Evolutionary conservation across 345 rosid genomes (phyloP).

Genomic region (Aquilaria malaccensis): DNA sequence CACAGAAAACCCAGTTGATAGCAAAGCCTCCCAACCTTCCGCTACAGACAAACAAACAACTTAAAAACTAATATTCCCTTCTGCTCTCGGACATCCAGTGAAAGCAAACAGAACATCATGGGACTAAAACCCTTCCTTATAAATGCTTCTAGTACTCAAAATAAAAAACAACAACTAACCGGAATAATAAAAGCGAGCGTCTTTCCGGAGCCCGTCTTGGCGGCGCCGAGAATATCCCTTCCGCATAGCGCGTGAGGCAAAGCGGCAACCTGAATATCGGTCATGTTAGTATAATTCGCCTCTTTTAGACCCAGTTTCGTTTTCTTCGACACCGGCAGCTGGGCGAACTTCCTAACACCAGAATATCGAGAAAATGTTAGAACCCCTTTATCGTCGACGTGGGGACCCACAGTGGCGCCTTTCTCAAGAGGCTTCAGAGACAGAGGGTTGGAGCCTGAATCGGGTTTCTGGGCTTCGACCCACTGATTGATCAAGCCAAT

Average conservation of each 20-base stretch:
- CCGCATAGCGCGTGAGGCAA: constrained; percentile 86
- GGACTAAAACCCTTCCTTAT: too few relatives aligned
- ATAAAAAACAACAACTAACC: constrained; percentile 31
- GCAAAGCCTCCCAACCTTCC: too few relatives aligned
- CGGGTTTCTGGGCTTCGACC: constrained; percentile 81
- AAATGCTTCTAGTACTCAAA: neutral
- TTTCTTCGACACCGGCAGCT: constrained; percentile 73
- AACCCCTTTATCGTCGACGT: constrained; percentile 25
- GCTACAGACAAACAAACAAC: too few relatives aligned
- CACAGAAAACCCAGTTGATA: too few relatives aligned
- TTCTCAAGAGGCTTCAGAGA: constrained; percentile 42
- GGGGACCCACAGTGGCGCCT: constrained; percentile 45
- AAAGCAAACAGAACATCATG: too few relatives aligned
- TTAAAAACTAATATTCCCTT: too few relatives aligned
- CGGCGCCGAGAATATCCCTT: constrained; percentile 89
- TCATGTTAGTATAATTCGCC: constrained; percentile 51
- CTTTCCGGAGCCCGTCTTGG: constrained; percentile 94
- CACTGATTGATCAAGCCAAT: constrained; percentile 49
- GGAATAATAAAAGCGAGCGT: constrained; percentile 88
- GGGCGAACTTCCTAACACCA: constrained; percentile 49
- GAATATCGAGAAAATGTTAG: constrained; percentile 50
- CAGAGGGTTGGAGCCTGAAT: constrained; percentile 77
- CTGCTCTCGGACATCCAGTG: too few relatives aligned
- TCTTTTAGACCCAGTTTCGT: constrained; percentile 60
- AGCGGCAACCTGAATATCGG: constrained; percentile 81